Percentiles rank a stretch among this genome's conserved stretches.
Conservation (phyloP, 306 rosid species). For the Sesbania bispinosa region DNA sequence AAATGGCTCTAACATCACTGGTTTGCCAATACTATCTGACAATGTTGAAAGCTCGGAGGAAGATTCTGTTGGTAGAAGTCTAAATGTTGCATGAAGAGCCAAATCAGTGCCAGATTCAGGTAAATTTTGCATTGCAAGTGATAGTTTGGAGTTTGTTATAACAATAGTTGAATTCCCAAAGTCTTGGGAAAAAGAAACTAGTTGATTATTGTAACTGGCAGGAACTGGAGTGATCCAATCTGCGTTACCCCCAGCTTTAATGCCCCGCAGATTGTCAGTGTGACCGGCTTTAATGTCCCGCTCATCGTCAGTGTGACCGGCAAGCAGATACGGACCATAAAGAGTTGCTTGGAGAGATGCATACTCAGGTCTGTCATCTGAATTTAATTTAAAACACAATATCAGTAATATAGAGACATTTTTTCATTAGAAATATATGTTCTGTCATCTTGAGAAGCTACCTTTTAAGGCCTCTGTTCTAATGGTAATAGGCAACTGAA, state of each 20-base stretch:
- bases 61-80: conserved; percentile 46
- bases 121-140: conserved; percentile 43
- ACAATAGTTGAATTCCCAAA: conserved; percentile 36
- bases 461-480: conserved; percentile 78
- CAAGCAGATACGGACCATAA: conserved; percentile 78
- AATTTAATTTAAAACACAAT: conserved; percentile 26
- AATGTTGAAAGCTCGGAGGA: conserved; percentile 4
- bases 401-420: conserved; percentile 15
- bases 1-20: conserved; percentile 66
- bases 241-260: conserved; percentile 31
- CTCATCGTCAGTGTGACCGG: conserved; percentile 51
- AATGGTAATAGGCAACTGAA: conserved; percentile 60
- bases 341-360: conserved; percentile 73
- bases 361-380: conserved; percentile 76
- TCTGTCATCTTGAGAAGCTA: conserved; percentile 25
- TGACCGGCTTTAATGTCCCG: conserved; percentile 64
- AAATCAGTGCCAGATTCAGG: conserved; percentile 54
- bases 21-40: conserved; percentile 20
- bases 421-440: no score
- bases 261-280: conserved; percentile 49
- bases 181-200: conserved; percentile 52
- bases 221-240: conserved; percentile 76
- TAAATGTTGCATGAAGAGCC: conserved; percentile 58
- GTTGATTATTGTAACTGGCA: conserved; percentile 42
- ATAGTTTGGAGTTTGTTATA: conserved; percentile 49